phyloP scores from a whole-genome alignment of 176 grass and related monocot genomes.

The Elaeis guineensis region DNA sequence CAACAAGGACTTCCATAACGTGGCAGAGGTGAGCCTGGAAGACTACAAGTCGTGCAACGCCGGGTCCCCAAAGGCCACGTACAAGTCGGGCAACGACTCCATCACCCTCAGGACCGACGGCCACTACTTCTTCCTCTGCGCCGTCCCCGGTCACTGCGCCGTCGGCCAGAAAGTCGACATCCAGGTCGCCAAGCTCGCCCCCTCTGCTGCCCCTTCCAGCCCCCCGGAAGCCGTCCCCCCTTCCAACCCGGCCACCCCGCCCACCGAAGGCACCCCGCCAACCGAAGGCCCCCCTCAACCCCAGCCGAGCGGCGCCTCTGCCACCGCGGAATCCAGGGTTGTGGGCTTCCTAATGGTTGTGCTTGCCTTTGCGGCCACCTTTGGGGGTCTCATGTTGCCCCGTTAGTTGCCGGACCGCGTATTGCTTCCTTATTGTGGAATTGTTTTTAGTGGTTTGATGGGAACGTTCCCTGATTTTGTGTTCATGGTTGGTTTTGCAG shows the following conservation, averaged over 20 bases:
- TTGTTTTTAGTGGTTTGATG: too few relatives aligned
- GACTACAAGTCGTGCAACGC: background rate
- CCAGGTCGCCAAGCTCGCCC: background rate
- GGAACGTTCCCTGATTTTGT: too few relatives aligned
- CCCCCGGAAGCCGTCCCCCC: background rate
- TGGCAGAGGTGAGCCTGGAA: background rate
- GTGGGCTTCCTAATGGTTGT: constrained; percentile 27
- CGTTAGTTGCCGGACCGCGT: too few relatives aligned
- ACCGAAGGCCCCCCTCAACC: background rate
- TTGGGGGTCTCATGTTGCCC: background rate
- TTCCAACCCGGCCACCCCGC: background rate
- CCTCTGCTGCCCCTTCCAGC: background rate
- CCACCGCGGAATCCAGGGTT: background rate
- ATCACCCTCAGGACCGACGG: background rate
- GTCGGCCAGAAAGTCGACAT: background rate
- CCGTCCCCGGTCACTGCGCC: background rate
- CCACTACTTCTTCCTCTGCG: constrained; percentile 2
- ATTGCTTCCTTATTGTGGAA: too few relatives aligned
- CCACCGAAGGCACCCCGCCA: background rate
- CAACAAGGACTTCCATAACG: constrained; percentile 17
- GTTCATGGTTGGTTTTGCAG: too few relatives aligned
- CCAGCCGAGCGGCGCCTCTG: background rate
- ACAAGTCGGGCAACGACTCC: constrained; percentile 21
- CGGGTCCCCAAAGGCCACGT: background rate
- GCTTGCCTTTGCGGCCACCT: constrained; percentile 2